Evolutionary conservation across 202 grass and related monocot species (phyloP).

Genomic region (Elaeis oleifera): DNA sequence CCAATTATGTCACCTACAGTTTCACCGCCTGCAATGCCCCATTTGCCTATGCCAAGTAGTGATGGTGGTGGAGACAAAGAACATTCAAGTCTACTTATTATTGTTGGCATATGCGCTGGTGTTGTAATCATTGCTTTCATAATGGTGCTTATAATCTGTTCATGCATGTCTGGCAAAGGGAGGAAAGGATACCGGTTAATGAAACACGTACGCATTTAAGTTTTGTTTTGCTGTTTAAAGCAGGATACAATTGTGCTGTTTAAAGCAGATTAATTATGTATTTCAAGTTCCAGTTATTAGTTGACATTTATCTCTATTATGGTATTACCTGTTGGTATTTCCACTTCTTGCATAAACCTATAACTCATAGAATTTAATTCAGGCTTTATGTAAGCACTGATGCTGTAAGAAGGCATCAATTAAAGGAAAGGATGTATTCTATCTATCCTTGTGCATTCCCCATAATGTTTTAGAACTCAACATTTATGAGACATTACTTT

Average conservation of each 20-base stretch:
- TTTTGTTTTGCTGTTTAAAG: conserved; percentile 9
- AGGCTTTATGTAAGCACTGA: no score
- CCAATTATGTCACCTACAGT: conserved; percentile 47
- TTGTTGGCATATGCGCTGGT: conserved; percentile 69
- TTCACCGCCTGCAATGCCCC: conserved; percentile 39
- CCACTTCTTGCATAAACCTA: neutral
- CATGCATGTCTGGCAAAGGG: conserved; percentile 57
- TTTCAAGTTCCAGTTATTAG: conserved; percentile 12
- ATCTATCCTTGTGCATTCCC: no score
- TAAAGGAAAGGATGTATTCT: no score
- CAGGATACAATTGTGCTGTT: no score
- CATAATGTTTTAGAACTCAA: no score
- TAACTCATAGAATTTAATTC: no score
- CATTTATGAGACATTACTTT: no score
- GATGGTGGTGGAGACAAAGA: conserved; percentile 21
- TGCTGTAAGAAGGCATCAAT: no score
- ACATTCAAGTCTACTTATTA: conserved; percentile 43
- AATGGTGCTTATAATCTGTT: conserved; percentile 55
- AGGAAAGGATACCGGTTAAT: conserved; percentile 37
- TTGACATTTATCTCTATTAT: conserved; percentile 2
- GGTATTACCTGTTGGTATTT: neutral
- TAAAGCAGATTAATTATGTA: no score
- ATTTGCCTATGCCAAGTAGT: conserved; percentile 19
- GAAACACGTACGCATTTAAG: conserved; percentile 49
- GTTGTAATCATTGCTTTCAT: conserved; percentile 54